Evolutionary conservation across 257 asterid genomes (phyloP).

Genomic region (Nicotiana obtusifolia): DNA sequence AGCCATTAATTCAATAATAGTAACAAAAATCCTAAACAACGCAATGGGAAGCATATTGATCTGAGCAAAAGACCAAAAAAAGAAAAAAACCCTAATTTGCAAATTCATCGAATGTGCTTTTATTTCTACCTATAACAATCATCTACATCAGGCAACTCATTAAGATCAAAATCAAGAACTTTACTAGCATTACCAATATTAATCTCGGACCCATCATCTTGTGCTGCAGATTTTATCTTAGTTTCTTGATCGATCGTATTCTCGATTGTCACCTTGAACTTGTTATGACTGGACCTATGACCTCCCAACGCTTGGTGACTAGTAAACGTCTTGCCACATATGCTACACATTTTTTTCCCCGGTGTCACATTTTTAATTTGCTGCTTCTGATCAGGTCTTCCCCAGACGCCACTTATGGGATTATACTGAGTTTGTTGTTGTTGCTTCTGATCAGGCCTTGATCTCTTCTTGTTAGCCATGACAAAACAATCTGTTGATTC

Average conservation of each 20-base stretch:
- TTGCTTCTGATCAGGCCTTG: no score
- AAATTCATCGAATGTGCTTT: not conserved
- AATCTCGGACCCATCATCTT: no score
- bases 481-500: no score
- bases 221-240: no score
- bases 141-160: constrained; percentile 14
- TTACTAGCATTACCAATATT: not conserved
- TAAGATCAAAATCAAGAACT: constrained; percentile 24
- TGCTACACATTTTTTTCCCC: constrained; percentile 21
- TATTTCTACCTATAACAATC: not conserved
- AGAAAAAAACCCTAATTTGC: not conserved
- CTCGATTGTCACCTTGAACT: constrained; percentile 23
- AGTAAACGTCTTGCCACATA: constrained; percentile 22
- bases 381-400: no score
- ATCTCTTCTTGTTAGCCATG: no score
- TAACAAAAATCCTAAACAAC: not conserved
- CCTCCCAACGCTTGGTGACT: constrained; percentile 57
- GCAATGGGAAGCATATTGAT: not conserved
- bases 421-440: no score
- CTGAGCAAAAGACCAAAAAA: not conserved
- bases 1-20: no score
- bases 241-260: constrained; percentile 17
- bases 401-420: no score
- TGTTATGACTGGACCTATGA: constrained; percentile 52
- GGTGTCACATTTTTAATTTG: not conserved